Percentiles rank a stretch among this genome's conserved stretches.
Evolutionary conservation across 345 rosid species (phyloP).

Genomic region (Microthlaspi erraticum): DNA sequence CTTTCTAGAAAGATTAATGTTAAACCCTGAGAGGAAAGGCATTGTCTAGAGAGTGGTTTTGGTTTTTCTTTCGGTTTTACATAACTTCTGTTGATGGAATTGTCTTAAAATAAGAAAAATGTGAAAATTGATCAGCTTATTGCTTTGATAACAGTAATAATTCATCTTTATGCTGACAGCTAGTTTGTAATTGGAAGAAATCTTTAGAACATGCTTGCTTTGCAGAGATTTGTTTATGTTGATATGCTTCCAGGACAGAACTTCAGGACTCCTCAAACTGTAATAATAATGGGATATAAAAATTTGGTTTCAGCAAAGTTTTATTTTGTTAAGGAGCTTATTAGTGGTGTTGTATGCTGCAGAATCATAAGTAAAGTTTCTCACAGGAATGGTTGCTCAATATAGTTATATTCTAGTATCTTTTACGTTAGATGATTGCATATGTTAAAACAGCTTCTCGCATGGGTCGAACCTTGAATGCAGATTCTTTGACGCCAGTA

Average conservation of each 20-base stretch:
- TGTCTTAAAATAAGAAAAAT: conserved; percentile 17
- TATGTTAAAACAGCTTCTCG: conserved; percentile 17
- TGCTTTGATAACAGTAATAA: neutral
- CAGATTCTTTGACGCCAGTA: conserved; percentile 12
- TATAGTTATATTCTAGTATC: conserved; percentile 3
- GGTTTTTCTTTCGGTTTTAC: conserved; percentile 19
- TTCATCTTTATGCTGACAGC: neutral
- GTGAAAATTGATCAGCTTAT: neutral
- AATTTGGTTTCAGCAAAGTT: conserved; percentile 18
- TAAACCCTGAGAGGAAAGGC: conserved; percentile 17
- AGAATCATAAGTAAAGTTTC: conserved; percentile 23
- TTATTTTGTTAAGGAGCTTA: conserved; percentile 26
- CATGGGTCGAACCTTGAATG: conserved; percentile 11
- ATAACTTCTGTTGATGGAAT: neutral
- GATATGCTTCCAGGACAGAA: conserved; percentile 27
- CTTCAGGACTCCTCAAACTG: conserved; percentile 25
- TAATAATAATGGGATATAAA: conserved; percentile 23
- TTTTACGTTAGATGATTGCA: conserved; percentile 10
- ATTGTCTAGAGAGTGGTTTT: conserved; percentile 11
- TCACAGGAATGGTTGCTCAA: conserved; percentile 15
- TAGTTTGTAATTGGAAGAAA: neutral
- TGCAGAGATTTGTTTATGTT: conserved; percentile 20
- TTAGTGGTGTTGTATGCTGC: conserved; percentile 26
- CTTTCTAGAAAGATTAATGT: conserved; percentile 10
- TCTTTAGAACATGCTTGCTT: conserved; percentile 28